Percentiles rank a stretch among this genome's conserved stretches.
phyloP scores from a whole-genome alignment of 2,329 filamentous ascomycete genomes.

The Corynespora cassiicola region DNA sequence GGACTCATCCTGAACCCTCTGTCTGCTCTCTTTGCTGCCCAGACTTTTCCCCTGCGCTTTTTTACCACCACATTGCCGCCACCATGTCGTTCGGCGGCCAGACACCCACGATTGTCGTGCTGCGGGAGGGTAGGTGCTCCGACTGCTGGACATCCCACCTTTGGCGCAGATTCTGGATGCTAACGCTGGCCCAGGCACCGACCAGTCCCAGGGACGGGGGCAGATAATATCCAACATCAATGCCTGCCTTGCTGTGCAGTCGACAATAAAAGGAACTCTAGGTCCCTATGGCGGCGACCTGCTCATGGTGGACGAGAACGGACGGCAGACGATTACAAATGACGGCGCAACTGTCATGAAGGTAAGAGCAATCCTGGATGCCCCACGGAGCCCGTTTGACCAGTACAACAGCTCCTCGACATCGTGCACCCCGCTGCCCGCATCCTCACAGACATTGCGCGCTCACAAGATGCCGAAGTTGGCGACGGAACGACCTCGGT shows the following conservation, averaged over 20 bases:
- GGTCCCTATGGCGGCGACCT: constrained; percentile 97
- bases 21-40: constrained; percentile 6
- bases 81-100: constrained; percentile 96
- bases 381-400: too few species aligned
- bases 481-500: constrained; percentile 98
- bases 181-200: constrained; percentile 73
- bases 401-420: constrained; percentile 79
- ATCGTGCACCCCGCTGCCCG: constrained; percentile 97
- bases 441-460: constrained; percentile 96
- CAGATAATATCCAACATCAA: constrained; percentile 99
- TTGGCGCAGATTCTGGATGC: constrained; percentile 16
- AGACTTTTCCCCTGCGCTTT: background rate
- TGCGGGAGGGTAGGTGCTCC: constrained; percentile 83
- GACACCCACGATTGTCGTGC: constrained; percentile 96
- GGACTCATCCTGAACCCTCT: constrained; percentile 15
- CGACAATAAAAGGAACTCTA: constrained; percentile 93
- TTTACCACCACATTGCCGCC: constrained; percentile 15
- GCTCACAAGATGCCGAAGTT: constrained; percentile 98
- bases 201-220: constrained; percentile 94
- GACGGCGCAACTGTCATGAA: constrained; percentile 99
- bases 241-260: constrained; percentile 93
- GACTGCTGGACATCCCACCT: constrained; percentile 20
- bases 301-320: constrained; percentile 94
- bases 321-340: constrained; percentile 96
- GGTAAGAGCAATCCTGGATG: constrained; percentile 59